phyloP scores from a whole-genome alignment of 768 basidiomycete species.

The Coprinopsis marcescibilis region DNA sequence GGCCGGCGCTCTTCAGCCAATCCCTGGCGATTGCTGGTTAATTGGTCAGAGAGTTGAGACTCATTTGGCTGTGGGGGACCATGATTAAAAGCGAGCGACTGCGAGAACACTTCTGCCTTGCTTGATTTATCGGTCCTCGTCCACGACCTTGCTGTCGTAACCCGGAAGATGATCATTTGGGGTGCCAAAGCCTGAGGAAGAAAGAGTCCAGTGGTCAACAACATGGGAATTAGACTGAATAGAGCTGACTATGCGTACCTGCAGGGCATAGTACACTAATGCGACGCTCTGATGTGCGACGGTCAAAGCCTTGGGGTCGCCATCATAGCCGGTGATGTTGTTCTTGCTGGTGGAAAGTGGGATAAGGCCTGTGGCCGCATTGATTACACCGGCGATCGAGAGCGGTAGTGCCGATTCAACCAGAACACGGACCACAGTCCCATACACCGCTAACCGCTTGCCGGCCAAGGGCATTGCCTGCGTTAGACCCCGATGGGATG shows the following conservation, averaged over 20 bases:
- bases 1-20: too few relatives aligned
- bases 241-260: background rate
- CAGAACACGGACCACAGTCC: background rate
- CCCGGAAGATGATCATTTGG: background rate
- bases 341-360: background rate
- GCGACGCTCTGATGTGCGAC: background rate
- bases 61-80: too few relatives aligned
- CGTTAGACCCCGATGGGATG: background rate
- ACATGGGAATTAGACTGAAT: background rate
- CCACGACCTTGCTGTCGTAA: background rate
- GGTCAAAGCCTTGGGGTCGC: background rate
- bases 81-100: too few relatives aligned
- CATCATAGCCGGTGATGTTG: background rate
- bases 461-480: background rate
- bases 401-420: background rate
- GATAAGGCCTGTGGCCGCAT: too few relatives aligned
- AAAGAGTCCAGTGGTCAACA: background rate
- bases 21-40: too few relatives aligned
- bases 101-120: too few relatives aligned
- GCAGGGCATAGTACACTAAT: background rate
- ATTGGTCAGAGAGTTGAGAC: too few relatives aligned
- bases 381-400: background rate
- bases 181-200: background rate
- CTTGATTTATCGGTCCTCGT: too few relatives aligned
- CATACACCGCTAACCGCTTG: background rate